Base-by-base conservation (phyloP, 176 grass and related monocot genomes). In the Rhynchospora tenuis region DNA sequence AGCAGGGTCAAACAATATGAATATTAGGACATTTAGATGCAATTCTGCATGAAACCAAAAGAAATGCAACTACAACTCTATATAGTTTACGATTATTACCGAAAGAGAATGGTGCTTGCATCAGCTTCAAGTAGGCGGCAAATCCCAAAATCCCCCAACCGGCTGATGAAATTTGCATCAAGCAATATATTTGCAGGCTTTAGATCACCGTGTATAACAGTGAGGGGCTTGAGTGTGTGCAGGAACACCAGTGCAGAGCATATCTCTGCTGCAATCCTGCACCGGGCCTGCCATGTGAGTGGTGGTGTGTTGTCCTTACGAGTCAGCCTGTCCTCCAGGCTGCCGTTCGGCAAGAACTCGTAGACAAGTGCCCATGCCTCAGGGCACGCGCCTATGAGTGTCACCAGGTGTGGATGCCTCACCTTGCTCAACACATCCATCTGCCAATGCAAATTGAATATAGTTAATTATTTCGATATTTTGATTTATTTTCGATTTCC, bases 211-310 rank as follows among this genome's bases (percentile, higher is more conserved):
- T 83, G 81, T 12, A 83, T 83, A 7, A 83, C 59, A 19, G 62
- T 70, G 19, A 83, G 81, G 26, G 58, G 80, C 24, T 83, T 69
- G n/a, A 24, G 59, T 24, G 33, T 44, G 38, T 83, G 81, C 15
- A 71, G 81, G 43, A 83, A 83, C 31, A 83, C 66, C 29, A 83
- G 63, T 28, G 81, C 60, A 29, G 81, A 83, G 81, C 81, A 70
- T n/a, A 83, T 68, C 61, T 83, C 81, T 6, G 81, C 63, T 48
- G 61, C 81, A 28, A 83, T 83, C 12, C 81, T 47, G 42, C 42
- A 54, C 14, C 81, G 16, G 22, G 81, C 81, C 2, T 83, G 81
- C 81, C 81, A 70, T 27, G 31, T 55, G n/a, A 83, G 61, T 22
- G 81, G 81, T 54, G 61, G 62, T 50, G 63, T 83, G 60, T 83